Percentiles rank a stretch among this genome's conserved stretches.
Evolutionary conservation across 495 filamentous ascomycete species (phyloP).

Genomic region (Tuber indicum): DNA sequence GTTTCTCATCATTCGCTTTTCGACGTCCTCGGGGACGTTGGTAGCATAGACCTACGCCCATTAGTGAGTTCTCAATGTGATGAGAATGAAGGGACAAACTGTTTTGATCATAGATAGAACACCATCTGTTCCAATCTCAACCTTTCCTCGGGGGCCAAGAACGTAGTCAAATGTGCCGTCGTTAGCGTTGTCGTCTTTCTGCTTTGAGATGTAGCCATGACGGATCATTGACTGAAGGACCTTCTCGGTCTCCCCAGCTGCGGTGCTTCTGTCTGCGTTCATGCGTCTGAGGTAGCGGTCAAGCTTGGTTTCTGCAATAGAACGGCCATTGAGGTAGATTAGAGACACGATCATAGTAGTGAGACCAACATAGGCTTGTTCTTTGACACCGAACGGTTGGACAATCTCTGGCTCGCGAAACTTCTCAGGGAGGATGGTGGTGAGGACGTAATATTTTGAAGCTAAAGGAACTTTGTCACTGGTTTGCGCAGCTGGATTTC

Average conservation of each 20-base stretch:
- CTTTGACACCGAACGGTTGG: conserved; percentile 55
- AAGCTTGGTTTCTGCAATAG: conserved; percentile 65
- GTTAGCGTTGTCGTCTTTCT: conserved; percentile 59
- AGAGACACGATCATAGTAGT: conserved; percentile 73
- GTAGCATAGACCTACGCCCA: conserved; percentile 49
- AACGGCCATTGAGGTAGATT: conserved; percentile 64
- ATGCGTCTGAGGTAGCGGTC: conserved; percentile 65
- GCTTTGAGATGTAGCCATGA: conserved; percentile 74
- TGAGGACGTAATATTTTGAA: conserved; percentile 70
- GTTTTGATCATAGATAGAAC: conserved; percentile 62
- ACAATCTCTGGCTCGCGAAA: conserved; percentile 63
- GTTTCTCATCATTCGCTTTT: conserved; percentile 51
- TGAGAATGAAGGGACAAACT: conserved; percentile 41
- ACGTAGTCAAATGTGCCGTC: conserved; percentile 47
- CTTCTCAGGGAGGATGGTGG: conserved; percentile 57
- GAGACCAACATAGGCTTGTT: conserved; percentile 70
- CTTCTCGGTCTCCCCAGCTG: conserved; percentile 68
- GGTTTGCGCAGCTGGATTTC: conserved; percentile 53
- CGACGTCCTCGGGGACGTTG: conserved; percentile 48
- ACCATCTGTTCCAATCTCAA: conserved; percentile 69
- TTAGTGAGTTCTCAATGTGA: conserved; percentile 34
- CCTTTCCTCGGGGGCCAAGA: conserved; percentile 61
- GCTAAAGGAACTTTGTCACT: conserved; percentile 47
- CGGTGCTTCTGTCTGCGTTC: conserved; percentile 69
- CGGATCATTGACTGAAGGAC: conserved; percentile 66